phyloP scores from a whole-genome alignment of 176 grass and related monocot species.

The Rhynchospora tenuis region DNA sequence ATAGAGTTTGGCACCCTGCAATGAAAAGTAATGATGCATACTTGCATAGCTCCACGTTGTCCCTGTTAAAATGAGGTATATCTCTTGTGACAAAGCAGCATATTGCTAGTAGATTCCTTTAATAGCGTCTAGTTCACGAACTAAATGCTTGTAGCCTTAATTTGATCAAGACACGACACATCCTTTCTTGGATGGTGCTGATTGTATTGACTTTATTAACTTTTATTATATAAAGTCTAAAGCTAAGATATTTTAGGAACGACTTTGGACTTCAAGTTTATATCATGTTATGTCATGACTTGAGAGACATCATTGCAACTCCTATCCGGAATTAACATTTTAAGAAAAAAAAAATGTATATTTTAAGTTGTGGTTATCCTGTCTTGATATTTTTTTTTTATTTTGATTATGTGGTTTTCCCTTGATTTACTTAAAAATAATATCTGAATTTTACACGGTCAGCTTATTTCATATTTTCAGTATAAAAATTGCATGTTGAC shows the following conservation, averaged over 20 bases:
- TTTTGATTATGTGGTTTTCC: neutral
- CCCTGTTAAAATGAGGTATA: neutral
- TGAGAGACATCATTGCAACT: too few relatives aligned
- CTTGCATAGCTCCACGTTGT: neutral
- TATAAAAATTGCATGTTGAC: neutral
- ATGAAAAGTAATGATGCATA: neutral
- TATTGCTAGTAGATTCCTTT: slow-evolving; percentile 4
- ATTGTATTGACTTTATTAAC: neutral
- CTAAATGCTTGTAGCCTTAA: neutral
- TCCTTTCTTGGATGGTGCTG: neutral
- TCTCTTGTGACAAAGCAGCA: slow-evolving; percentile 3
- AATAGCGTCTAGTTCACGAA: neutral
- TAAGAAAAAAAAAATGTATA: neutral
- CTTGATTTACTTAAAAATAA: neutral
- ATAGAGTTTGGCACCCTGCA: too few relatives aligned
- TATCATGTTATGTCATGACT: neutral
- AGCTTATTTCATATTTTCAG: neutral
- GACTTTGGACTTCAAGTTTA: neutral
- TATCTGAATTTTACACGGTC: neutral
- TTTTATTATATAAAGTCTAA: neutral
- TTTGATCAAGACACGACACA: neutral
- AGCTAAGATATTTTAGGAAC: neutral
- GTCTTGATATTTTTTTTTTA: neutral
- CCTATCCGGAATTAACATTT: neutral
- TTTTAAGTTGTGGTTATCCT: neutral